Evolutionary conservation across 495 filamentous ascomycete species (phyloP).

Genomic region (Cairneyella variabilis): DNA sequence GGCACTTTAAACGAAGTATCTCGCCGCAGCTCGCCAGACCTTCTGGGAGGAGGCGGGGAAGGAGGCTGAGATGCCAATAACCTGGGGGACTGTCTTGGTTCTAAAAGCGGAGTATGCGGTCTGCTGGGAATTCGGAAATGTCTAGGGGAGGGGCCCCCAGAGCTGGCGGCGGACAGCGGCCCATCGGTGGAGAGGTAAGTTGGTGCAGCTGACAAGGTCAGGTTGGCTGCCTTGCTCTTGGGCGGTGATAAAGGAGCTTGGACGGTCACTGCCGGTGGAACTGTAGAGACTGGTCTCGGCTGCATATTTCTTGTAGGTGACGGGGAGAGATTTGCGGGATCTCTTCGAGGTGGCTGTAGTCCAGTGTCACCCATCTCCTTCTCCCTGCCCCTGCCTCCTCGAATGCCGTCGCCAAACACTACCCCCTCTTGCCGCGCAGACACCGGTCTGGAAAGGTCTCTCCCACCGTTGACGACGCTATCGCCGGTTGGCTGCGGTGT

Average conservation of each 20-base stretch:
- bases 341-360: slow-evolving; percentile 10
- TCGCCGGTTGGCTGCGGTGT: slow-evolving; percentile 27
- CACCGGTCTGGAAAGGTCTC: background rate
- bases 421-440: slow-evolving; percentile 5
- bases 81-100: slow-evolving; percentile 40
- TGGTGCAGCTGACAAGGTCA: slow-evolving; percentile 33
- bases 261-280: slow-evolving; percentile 60
- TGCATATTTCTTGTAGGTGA: slow-evolving; percentile 27
- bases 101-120: slow-evolving; percentile 44
- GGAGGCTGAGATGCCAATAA: slow-evolving; percentile 40
- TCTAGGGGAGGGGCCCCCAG: slow-evolving; percentile 46
- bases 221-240: slow-evolving; percentile 36
- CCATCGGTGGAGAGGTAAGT: slow-evolving; percentile 44
- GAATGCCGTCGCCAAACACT: slow-evolving; percentile 1
- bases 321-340: slow-evolving; percentile 30
- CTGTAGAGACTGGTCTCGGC: slow-evolving; percentile 8
- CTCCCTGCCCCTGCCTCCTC: slow-evolving; percentile 16
- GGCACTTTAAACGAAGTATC: slow-evolving; percentile 46
- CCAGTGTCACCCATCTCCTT: slow-evolving; percentile 4
- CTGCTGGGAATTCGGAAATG: slow-evolving; percentile 51
- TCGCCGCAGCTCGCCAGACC: slow-evolving; percentile 46
- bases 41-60: slow-evolving; percentile 50
- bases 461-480: background rate
- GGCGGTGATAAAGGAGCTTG: slow-evolving; percentile 75
- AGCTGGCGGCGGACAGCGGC: slow-evolving; percentile 39